Evolutionary conservation across 2,329 filamentous ascomycete species (phyloP).

Genomic region (Diaporthe helianthi): DNA sequence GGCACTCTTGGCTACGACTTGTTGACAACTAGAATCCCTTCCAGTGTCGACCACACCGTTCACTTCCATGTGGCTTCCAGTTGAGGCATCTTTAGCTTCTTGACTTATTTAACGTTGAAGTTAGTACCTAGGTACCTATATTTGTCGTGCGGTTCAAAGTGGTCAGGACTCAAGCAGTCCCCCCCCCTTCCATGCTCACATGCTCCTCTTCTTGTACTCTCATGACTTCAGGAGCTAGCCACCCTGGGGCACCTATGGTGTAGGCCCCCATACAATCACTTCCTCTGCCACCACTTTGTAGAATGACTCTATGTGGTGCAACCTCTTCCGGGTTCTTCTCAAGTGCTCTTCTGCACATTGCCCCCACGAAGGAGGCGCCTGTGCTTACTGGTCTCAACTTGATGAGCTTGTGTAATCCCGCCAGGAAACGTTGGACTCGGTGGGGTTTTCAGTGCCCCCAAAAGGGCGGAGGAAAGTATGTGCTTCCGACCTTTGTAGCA

Average conservation of each 20-base stretch:
- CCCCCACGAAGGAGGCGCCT: not conserved
- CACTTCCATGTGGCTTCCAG: not conserved
- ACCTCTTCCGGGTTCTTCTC: not conserved
- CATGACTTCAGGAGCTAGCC: not conserved
- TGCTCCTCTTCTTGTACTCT: not conserved
- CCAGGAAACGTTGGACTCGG: not conserved
- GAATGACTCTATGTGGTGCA: not conserved
- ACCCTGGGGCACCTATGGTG: not conserved
- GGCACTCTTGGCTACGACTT: not conserved
- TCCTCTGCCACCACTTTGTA: not conserved
- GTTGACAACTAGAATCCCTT: not conserved
- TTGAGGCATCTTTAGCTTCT: not conserved
- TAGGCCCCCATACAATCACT: not conserved
- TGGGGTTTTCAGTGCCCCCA: not conserved
- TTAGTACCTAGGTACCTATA: no score
- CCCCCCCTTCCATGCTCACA: not conserved
- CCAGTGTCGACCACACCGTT: not conserved
- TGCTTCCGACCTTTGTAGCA: not conserved
- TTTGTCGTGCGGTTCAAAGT: not conserved
- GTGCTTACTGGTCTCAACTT: not conserved
- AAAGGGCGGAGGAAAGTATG: not conserved
- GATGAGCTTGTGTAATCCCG: not conserved
- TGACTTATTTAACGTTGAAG: not conserved
- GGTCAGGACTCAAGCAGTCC: not conserved
- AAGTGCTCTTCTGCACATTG: not conserved